Conservation (phyloP, 1,139 yeast species). For the Pichia sp. region DNA sequence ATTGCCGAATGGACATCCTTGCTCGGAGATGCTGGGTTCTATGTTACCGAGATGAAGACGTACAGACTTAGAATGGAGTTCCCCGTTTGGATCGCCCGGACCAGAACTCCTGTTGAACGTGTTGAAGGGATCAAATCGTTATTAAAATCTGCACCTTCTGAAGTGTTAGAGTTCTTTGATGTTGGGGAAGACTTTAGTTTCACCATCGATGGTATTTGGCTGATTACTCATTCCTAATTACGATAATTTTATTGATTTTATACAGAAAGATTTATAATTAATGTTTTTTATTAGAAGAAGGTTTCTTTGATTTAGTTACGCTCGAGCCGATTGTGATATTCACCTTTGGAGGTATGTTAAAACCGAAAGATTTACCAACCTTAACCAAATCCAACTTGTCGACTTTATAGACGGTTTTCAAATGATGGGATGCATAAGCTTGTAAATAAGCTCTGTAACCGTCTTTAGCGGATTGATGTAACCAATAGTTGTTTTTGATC, state of each 20-base stretch:
- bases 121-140: not conserved
- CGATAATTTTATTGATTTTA: too few species aligned
- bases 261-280: not conserved
- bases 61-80: not conserved
- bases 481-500: slow-evolving; percentile 88
- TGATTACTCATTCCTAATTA: not conserved
- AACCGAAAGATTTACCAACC: slow-evolving; percentile 95
- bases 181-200: not conserved
- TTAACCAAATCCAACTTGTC: slow-evolving; percentile 92
- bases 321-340: slow-evolving; percentile 95
- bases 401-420: slow-evolving; percentile 93
- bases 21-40: not conserved
- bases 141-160: not conserved
- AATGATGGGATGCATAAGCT: slow-evolving; percentile 95
- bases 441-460: slow-evolving; percentile 96
- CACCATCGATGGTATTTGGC: not conserved
- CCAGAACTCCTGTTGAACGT: not conserved
- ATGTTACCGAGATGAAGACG: not conserved
- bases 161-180: not conserved
- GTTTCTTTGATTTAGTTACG: slow-evolving; percentile 40
- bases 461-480: slow-evolving; percentile 95
- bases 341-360: slow-evolving; percentile 94
- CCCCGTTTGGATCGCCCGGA: not conserved
- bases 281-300: slow-evolving; percentile 11
- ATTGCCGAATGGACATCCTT: not conserved